Conservation (phyloP, 345 rosid genomes). For the Salix arbutifolia region DNA sequence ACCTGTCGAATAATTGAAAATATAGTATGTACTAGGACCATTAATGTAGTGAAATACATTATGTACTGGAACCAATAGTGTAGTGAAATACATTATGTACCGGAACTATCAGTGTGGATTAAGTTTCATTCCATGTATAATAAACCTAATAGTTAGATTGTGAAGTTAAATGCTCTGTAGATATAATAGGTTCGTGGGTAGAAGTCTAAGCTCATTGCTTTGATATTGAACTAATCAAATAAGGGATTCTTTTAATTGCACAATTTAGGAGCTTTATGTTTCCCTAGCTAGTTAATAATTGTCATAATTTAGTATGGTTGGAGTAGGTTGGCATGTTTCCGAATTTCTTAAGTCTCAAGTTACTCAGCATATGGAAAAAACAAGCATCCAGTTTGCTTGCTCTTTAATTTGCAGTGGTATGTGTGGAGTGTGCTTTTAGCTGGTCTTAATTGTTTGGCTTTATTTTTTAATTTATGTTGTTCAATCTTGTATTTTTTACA, state of each 20-base stretch:
- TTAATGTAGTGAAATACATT: not conserved
- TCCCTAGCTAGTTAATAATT: not conserved
- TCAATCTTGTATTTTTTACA: slow-evolving; percentile 7
- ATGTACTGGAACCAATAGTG: not conserved
- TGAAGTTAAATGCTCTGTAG: not conserved
- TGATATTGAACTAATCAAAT: not conserved
- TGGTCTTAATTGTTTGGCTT: not conserved
- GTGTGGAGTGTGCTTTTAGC: not conserved
- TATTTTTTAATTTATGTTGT: not conserved
- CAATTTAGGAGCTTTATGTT: not conserved
- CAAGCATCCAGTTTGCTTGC: not conserved
- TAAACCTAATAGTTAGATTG: not conserved
- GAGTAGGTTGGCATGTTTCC: not conserved
- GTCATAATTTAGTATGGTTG: not conserved
- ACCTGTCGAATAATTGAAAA: not conserved
- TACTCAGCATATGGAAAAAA: not conserved
- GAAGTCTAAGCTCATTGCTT: not conserved
- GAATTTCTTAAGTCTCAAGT: not conserved
- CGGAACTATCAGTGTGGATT: not conserved
- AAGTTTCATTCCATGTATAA: not conserved
- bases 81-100: not conserved
- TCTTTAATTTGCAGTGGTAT: not conserved
- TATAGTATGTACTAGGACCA: not conserved
- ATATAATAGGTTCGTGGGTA: not conserved
- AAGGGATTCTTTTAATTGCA: not conserved